Conservation (phyloP, 345 rosid genomes). For the Pugionium dolabratum region DNA sequence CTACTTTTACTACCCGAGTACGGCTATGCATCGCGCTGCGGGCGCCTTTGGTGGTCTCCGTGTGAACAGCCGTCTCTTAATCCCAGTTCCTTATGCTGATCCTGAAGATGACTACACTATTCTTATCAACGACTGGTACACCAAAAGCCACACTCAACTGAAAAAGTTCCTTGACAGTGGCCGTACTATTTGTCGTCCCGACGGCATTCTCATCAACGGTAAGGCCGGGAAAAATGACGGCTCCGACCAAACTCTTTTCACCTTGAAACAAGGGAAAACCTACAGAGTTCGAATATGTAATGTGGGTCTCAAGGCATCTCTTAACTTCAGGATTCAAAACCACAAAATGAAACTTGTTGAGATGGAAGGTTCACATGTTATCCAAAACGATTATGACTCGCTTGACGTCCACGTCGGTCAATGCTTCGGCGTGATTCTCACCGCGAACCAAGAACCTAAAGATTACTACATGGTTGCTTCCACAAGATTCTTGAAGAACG, state of each 20-base stretch:
- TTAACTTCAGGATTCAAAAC: conserved; percentile 64
- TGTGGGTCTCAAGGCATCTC: conserved; percentile 54
- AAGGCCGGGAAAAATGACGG: conserved; percentile 44
- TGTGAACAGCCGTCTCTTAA: conserved; percentile 61
- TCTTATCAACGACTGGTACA: conserved; percentile 63
- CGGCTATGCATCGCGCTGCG: conserved; percentile 51
- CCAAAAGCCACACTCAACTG: conserved; percentile 48
- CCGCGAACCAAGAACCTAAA: conserved; percentile 53
- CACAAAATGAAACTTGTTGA: conserved; percentile 53
- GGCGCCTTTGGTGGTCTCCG: conserved; percentile 83
- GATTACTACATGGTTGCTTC: conserved; percentile 70
- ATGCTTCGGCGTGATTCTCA: conserved; percentile 50
- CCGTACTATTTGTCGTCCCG: conserved; percentile 52
- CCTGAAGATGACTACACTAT: conserved; percentile 31
- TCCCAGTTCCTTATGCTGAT: conserved; percentile 13
- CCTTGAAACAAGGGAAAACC: conserved; percentile 56
- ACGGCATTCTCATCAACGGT: conserved; percentile 64
- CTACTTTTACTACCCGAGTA: conserved; percentile 29
- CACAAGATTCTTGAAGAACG: conserved; percentile 49
- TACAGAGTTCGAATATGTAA: conserved; percentile 67
- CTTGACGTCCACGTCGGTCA: conserved; percentile 63
- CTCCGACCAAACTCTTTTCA: conserved; percentile 47
- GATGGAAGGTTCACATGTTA: conserved; percentile 65
- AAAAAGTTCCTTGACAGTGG: conserved; percentile 52
- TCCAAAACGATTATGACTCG: conserved; percentile 44